phyloP scores from a whole-genome alignment of 352 stramenopile species.

The Blastocystis hominis region DNA sequence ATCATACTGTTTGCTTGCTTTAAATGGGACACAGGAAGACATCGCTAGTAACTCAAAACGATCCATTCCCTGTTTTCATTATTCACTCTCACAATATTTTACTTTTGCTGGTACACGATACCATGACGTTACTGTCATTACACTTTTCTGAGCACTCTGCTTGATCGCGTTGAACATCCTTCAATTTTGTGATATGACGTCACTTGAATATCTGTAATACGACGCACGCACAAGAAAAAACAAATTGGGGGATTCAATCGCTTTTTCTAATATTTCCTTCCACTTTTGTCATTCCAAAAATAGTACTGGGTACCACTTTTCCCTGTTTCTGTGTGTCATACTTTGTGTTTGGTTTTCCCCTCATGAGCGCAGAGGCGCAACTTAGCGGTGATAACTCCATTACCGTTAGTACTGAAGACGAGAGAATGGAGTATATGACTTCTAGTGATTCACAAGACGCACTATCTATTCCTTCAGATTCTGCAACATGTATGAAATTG shows the following conservation, averaged over 20 bases:
- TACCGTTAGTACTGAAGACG: too few species aligned
- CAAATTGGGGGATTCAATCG: neutral
- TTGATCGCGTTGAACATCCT: neutral
- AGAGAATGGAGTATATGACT: neutral
- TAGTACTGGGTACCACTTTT: neutral
- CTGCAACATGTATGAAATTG: neutral
- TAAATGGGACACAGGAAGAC: conserved; percentile 39
- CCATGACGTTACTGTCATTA: conserved; percentile 51
- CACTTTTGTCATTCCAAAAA: neutral
- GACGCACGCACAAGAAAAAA: neutral
- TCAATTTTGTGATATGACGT: neutral
- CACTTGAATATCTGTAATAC: neutral
- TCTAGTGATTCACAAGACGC: neutral
- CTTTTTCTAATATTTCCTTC: too few species aligned
- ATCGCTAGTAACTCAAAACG: conserved; percentile 53
- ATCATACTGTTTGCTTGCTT: conserved; percentile 27
- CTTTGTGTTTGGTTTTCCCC: neutral
- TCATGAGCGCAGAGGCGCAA: neutral
- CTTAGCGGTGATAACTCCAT: too few species aligned
- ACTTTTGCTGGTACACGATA: conserved; percentile 39
- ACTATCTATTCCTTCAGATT: neutral
- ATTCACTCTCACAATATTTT: neutral
- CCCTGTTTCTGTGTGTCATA: neutral
- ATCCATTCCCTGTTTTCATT: conserved; percentile 42
- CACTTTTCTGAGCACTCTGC: conserved; percentile 29